phyloP scores from a whole-genome alignment of 1,284 basidiomycete genomes.

The Marasmius oreades region DNA sequence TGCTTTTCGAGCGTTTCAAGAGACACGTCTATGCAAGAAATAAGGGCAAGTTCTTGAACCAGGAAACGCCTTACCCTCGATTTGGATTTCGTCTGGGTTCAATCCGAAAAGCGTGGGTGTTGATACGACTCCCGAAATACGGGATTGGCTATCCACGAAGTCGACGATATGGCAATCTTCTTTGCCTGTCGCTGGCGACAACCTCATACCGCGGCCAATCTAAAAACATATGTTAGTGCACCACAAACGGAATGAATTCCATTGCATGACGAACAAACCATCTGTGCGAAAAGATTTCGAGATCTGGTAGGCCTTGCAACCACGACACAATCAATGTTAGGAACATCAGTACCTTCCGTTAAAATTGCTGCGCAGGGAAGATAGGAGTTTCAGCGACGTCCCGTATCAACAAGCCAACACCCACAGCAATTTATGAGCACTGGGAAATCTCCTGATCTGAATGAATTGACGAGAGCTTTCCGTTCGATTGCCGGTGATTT shows the following conservation, averaged over 20 bases:
- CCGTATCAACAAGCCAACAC: constrained; percentile 19
- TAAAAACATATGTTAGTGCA: constrained; percentile 25
- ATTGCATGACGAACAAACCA: constrained; percentile 53
- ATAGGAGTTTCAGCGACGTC: neutral
- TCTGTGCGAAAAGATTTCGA: constrained; percentile 88
- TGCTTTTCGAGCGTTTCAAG: constrained; percentile 45
- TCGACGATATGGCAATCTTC: constrained; percentile 87
- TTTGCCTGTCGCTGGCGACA: constrained; percentile 82
- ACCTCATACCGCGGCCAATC: constrained; percentile 91
- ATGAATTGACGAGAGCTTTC: constrained; percentile 62
- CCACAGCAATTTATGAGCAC: constrained; percentile 90
- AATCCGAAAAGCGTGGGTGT: constrained; percentile 87
- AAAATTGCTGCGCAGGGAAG: constrained; percentile 63
- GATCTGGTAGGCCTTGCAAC: constrained; percentile 87
- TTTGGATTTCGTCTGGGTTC: constrained; percentile 60
- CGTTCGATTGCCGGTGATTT: constrained; percentile 69
- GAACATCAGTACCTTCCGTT: constrained; percentile 90
- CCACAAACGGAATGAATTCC: neutral
- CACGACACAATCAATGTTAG: constrained; percentile 89
- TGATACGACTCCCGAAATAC: constrained; percentile 74
- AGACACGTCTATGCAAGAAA: constrained; percentile 45
- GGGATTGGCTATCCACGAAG: constrained; percentile 77
- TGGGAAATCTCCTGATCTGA: constrained; percentile 73
- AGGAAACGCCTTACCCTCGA: constrained; percentile 46
- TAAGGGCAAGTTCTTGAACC: constrained; percentile 4